These are phyloP conservation scores for Erodium moschatum DNA, from an alignment of 441 rosid species.

Conservation along the genomic window DNA sequence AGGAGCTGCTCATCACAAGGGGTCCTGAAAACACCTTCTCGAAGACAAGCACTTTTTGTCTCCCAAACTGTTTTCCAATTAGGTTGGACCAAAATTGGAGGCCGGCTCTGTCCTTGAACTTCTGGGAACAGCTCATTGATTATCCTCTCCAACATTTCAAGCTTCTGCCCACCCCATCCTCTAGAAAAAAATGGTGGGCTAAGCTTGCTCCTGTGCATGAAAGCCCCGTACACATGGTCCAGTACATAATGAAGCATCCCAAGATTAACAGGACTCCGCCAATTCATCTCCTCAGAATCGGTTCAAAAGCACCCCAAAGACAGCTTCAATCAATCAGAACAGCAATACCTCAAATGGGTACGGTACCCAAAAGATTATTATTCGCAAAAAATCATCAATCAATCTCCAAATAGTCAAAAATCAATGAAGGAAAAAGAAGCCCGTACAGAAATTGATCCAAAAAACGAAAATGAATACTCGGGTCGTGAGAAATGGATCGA, in stretches of 20 bases:
- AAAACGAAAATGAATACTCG: not conserved
- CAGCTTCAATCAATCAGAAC: not conserved
- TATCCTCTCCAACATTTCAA: slow-evolving; percentile 70
- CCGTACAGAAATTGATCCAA: not conserved
- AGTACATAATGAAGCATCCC: slow-evolving; percentile 84
- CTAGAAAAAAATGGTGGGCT: slow-evolving; percentile 79
- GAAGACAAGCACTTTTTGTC: slow-evolving; percentile 50
- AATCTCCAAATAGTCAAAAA: slow-evolving; percentile 3
- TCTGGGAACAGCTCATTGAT: slow-evolving; percentile 65
- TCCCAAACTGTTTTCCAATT: slow-evolving; percentile 91
- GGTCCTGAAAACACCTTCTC: slow-evolving; percentile 79
- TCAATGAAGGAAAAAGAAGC: not conserved
- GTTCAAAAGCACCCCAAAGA: not conserved
- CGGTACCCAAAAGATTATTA: not conserved
- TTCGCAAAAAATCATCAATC: not conserved
- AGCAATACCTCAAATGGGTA: not conserved
- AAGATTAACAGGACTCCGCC: slow-evolving; percentile 36
- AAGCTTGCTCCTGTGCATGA: slow-evolving; percentile 73
- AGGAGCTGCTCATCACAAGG: slow-evolving; percentile 73
- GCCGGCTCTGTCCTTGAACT: slow-evolving; percentile 55
- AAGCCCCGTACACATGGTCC: slow-evolving; percentile 85
- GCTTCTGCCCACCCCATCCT: slow-evolving; percentile 93
- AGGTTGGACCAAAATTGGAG: slow-evolving; percentile 58
- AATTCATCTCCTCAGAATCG: not conserved
- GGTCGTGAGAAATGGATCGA: not conserved